Evolutionary conservation across 2,329 filamentous ascomycete genomes (phyloP).

Genomic region (Ceratocystiopsis minuta): DNA sequence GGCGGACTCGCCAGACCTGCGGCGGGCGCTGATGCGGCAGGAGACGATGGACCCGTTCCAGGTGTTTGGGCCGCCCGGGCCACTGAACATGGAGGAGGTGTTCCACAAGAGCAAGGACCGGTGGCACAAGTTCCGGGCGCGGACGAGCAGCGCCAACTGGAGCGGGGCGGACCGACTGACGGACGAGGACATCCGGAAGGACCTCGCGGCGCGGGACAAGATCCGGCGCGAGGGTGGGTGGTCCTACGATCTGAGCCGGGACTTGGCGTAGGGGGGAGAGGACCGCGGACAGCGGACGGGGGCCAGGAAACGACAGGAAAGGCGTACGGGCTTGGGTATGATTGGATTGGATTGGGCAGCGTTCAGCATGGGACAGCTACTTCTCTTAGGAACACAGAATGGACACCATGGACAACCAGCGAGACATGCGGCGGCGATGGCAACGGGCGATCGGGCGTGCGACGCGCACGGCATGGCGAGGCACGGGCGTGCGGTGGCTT

Average conservation of each 20-base stretch:
- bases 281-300: neutral
- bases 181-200: conserved; percentile 68
- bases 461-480: too few species aligned
- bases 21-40: conserved; percentile 57
- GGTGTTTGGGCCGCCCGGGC: conserved; percentile 77
- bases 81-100: conserved; percentile 89
- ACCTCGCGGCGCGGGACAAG: conserved; percentile 61
- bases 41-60: conserved; percentile 68
- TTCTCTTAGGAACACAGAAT: too few species aligned
- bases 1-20: conserved; percentile 76
- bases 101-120: conserved; percentile 79
- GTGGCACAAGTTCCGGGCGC: conserved; percentile 71
- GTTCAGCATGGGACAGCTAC: too few species aligned
- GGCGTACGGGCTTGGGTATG: too few species aligned
- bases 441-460: too few species aligned
- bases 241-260: conserved; percentile 46
- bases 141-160: conserved; percentile 94
- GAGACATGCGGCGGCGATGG: too few species aligned
- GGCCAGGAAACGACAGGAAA: too few species aligned
- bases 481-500: too few species aligned
- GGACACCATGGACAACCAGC: too few species aligned
- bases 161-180: conserved; percentile 64
- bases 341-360: too few species aligned
- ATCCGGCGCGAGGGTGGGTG: conserved; percentile 72
- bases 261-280: conserved; percentile 17